Evolutionary conservation across 768 basidiomycete genomes (phyloP), one percentile per base, ranked within the genome.

Genomic region (Amanita fuliginea): DNA sequence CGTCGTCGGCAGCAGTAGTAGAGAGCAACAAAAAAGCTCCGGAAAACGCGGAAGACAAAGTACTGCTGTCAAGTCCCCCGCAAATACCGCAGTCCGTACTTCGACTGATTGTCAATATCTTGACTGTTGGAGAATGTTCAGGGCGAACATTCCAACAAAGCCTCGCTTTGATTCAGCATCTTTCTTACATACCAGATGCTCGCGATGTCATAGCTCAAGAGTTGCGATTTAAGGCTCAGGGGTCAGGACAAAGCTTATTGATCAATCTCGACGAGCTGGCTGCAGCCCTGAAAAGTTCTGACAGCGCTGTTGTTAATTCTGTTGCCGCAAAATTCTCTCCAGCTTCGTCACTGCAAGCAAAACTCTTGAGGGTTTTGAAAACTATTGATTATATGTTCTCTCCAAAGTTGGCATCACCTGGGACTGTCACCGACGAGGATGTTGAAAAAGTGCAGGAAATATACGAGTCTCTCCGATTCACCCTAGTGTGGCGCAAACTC

Each of bases 371-470:
- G 10, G 85, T 99, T 11, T 72, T 99, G 55, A 99, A 98, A 69
- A 96, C 95, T 8, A 86, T 99, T 60, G 96, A 98, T 62, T 95
- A 94, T 63, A 94, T 96, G 81, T 92, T 87, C 64, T 82, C 84
- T 1, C 81, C 84, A 6, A 73, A 70, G 52, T 61, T 71, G 7
- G 57, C 72, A 24, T 59, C 68, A 2, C 56, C 65, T 37, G 65
- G 68, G 52, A 35, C 28, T 33, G 16, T n/a, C 4, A 65, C 65
- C 30, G 70, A 70, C 42, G 72, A 75, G 22, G 85, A 86, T 55
- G 71, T 81, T 2, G 84, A 92, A 60, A 88, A 86, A 59, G 87
- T 96, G 6, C 83, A 91, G 56, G 70, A 70, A 16, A 92, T 97
- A 51, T 98, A 95, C 61, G 86, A 88, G 59, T 83, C 85, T 2